Percentiles rank a stretch among this genome's conserved stretches.
These are phyloP conservation scores for Taphrina sp. DNA, from an alignment of 1,139 yeast genomes.

Conservation along the genomic window DNA sequence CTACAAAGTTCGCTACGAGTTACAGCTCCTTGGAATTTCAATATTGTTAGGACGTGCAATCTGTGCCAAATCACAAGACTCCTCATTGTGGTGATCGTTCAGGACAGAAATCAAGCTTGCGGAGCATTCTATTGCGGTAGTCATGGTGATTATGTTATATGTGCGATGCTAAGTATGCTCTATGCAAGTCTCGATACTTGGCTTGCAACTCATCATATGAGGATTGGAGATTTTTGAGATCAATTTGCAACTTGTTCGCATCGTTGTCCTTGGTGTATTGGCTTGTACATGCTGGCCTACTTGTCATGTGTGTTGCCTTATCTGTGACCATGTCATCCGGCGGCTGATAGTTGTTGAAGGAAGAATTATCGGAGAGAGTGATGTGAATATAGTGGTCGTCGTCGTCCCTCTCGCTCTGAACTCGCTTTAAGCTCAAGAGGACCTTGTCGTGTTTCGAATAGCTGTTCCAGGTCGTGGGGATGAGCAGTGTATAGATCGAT, in stretches of 20 bases:
- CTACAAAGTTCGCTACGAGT: too few species aligned
- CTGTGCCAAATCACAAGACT: too few species aligned
- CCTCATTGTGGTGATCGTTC: too few species aligned
- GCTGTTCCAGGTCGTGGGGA: too few species aligned
- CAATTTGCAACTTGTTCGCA: slow-evolving; percentile 26
- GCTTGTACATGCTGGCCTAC: slow-evolving; percentile 5
- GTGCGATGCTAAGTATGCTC: slow-evolving; percentile 6
- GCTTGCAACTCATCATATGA: slow-evolving; percentile 28
- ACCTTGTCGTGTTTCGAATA: too few species aligned
- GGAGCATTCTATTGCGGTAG: too few species aligned
- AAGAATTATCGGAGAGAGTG: not conserved
- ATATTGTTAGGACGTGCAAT: too few species aligned
- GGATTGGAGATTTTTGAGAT: slow-evolving; percentile 25
- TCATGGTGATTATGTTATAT: too few species aligned
- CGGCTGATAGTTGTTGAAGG: slow-evolving; percentile 5
- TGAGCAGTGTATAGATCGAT: too few species aligned
- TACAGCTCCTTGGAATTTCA: too few species aligned
- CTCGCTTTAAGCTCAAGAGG: slow-evolving; percentile 31
- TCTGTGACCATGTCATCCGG: slow-evolving; percentile 1
- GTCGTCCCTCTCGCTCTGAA: slow-evolving; percentile 27
- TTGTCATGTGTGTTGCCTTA: not conserved
- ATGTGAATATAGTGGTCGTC: slow-evolving; percentile 23
- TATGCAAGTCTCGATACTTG: slow-evolving; percentile 25
- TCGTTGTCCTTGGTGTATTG: too few species aligned
- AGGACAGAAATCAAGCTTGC: too few species aligned